Evolutionary conservation across 805 yeast genomes (phyloP), one percentile per base, ranked within the genome.

Genomic region (Priceomyces castillae): DNA sequence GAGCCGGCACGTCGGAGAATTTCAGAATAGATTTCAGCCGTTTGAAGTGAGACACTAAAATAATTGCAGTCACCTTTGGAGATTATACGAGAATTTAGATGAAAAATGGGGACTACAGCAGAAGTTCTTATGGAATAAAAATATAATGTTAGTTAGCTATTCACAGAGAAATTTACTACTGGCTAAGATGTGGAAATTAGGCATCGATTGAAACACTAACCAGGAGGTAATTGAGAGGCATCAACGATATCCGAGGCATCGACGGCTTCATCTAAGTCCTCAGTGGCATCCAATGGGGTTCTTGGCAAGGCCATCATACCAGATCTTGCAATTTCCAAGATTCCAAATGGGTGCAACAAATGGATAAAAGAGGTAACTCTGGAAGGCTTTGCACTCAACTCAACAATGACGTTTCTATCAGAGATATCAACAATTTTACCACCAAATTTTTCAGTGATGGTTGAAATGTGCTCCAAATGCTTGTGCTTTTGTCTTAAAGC

Each of bases 241-340:
- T 92, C 98, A 48, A 90, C 95, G 53, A 81, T 79, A 43, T 85
- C 87, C 43, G 73, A 66, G 28, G 83, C 86, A 47, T 78, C 81
- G 10, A 69, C 75, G 10, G 53, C 50, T 7, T 77, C 84, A 22
- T 75, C 81, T 15, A 69, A 77, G 34, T 64, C 69, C 30, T 59
- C 58, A 34, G 59, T 64, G 17, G 69, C 69, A 50, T 83, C 87
- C 54, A 90, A 70, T 34, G 96, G 97, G 39, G 98, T 88, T 78
- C 97, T 84, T 60, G 98, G 95, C 58, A 94, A 77, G 7, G 98
- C 99, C 92, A 94, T 90, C 95, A 92, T 88, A 71, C 99, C 99
- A 19, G 96, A 85, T 71, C 99, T 81, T 35, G 97, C 96, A 57
- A 92, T 86, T 70, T 94, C 99, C 59, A 94, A 77, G 46, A 94